Base-by-base conservation (phyloP, 1,284 basidiomycete species). In the Puccinia polysora region DNA sequence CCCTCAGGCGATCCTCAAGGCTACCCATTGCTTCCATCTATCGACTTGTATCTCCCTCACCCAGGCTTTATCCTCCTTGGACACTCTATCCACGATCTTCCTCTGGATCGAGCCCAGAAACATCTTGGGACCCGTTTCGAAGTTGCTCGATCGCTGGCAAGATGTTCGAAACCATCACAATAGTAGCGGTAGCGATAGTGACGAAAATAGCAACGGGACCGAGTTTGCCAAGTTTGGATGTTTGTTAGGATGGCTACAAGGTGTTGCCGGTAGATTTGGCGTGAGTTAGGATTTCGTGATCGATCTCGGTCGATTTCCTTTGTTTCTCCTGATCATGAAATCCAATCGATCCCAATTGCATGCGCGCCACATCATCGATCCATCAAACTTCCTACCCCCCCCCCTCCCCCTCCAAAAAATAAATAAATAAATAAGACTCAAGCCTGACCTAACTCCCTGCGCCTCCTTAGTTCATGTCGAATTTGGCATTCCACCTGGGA, bases 181-280 rank as follows among this genome's bases (percentile, higher is more conserved):
- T 43, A 38, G 18, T 25, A 62, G 43, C 40, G 43, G 18, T 25
- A 28, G 28, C 2, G 59, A 63, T 30, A 59, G 56, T 43, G 55
- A 59, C 36, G 68, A 70, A 38, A 25, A 45, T 52, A 47, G 56
- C 34, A 56, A 58, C 18, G 56, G 68, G 0, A 62, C 38, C 25
- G 68, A 56, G 20, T 70, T 70, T 43, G 68, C 60, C 30, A 60
- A 62, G 25, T 70, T 70, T 32, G 68, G 68, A 2, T 28, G 20
- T 12, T 43, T 70, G 18, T 34, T 70, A 15, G 68, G 68, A 6
- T 70, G 68, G 68, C 34, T 70, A 1, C 58, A 62, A 62, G 68
- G 68, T 23, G 68, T 70, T 4, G 68, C 49, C 10, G 56, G 43
- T 43, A 47, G 58, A 30, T 70, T 70, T 43, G 43, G 47, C 2